These are phyloP conservation scores for Tolypocladium inflatum DNA, from an alignment of 2,329 filamentous ascomycete genomes.

Conservation along the genomic window DNA sequence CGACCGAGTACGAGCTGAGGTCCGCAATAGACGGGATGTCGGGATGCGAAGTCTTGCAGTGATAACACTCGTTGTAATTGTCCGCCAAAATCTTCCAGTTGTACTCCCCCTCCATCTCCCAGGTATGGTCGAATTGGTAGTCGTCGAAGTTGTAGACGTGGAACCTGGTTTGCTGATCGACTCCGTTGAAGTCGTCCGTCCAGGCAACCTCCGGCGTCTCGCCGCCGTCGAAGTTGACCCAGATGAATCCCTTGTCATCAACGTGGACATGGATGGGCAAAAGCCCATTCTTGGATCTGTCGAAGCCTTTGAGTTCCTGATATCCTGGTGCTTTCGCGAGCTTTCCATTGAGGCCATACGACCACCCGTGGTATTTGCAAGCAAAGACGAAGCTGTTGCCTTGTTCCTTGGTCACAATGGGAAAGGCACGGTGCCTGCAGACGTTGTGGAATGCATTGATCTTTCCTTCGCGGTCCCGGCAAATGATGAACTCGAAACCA, in stretches of 20 bases:
- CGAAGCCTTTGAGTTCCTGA: conserved; percentile 44
- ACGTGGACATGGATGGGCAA: conserved; percentile 45
- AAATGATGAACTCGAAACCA: conserved; percentile 45
- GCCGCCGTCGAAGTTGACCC: conserved; percentile 44
- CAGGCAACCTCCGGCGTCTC: conserved; percentile 37
- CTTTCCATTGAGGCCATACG: conserved; percentile 46
- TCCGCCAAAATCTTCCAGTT: conserved; percentile 54
- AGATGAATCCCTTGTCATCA: conserved; percentile 45
- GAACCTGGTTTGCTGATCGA: conserved; percentile 36
- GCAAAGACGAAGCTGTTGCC: conserved; percentile 43
- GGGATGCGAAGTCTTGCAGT: conserved; percentile 50
- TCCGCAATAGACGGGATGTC: conserved; percentile 48
- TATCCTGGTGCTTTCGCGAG: conserved; percentile 52
- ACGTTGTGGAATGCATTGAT: conserved; percentile 55
- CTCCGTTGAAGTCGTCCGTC: conserved; percentile 39
- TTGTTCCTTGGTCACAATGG: conserved; percentile 40
- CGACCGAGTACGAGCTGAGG: conserved; percentile 43
- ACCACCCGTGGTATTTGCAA: conserved; percentile 56
- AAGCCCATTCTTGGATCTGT: conserved; percentile 45
- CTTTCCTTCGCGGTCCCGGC: conserved; percentile 36
- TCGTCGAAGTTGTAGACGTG: conserved; percentile 37
- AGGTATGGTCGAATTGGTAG: conserved; percentile 47
- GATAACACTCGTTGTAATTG: conserved; percentile 60
- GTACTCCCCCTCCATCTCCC: conserved; percentile 46
- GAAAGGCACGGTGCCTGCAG: conserved; percentile 52